Evolutionary conservation across 2,329 filamentous ascomycete genomes (phyloP), one percentile per base, ranked within the genome.

Genomic region (Pseudocercospora macadamiae): DNA sequence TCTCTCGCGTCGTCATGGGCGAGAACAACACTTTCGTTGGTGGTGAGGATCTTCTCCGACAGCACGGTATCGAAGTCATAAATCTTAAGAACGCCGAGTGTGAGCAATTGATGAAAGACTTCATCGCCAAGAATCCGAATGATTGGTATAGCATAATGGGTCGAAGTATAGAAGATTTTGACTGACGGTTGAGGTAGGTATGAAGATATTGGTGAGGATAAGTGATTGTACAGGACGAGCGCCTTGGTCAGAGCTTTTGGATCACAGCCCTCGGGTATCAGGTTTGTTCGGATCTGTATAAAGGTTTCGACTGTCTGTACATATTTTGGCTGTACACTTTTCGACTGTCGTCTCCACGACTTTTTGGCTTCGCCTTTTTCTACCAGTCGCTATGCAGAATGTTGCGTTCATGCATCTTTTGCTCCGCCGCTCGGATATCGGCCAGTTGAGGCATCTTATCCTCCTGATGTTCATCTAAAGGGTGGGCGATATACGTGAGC

Each of bases 11-110:
- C 2, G 89, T 93, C 26, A 84, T 93, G 66, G 89, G 88, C 48
- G 89, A 93, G 77, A 91, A 92, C 75, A 84, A 84, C 69, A 91
- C 83, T 18, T 92, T 90, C 65, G 71, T 90, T 9, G 89, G 89
- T 26, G 89, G 88, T 14, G 89, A 93, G 74, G 82, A 85, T 28
- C 87, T 90, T 68, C 78, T 93, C 36, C 82, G 82, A 72, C 79
- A 82, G 65, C 82, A 84, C 57, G 89, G 89, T 19, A 83, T 91
- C 67, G 87, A 91, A 69, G 86, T 93, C 3, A 78, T 91, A n/a
- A 87, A 90, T 28, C 67, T 91, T 59, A 81, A 89, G 65, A 84
- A 85, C 67, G 70, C 80, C 30, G 84, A 87, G 70, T 90, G 88
- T 70, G 83, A 84, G 74, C 80, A 80, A 39, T 69, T 92, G 72